phyloP scores from a whole-genome alignment of 2,329 filamentous ascomycete genomes.

The Colletotrichum sp. region DNA sequence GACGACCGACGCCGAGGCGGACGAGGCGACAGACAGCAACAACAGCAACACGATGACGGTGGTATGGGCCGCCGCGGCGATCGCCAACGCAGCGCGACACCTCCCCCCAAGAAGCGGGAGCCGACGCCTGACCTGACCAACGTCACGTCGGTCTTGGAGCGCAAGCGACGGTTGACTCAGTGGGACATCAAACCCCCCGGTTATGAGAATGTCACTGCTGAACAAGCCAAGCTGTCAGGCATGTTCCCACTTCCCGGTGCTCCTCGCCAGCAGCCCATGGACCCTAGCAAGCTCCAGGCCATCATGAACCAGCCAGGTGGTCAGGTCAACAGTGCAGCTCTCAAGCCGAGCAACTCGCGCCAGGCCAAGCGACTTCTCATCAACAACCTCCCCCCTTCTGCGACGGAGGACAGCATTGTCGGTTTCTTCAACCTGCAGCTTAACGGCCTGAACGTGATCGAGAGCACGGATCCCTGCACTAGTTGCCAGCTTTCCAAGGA shows the following conservation, averaged over 20 bases:
- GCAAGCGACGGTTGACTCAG: slow-evolving; percentile 92
- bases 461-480: slow-evolving; percentile 82
- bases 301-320: slow-evolving; percentile 91
- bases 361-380: slow-evolving; percentile 93
- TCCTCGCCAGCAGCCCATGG: slow-evolving; percentile 93
- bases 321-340: slow-evolving; percentile 72
- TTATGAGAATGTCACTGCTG: slow-evolving; percentile 97
- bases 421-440: slow-evolving; percentile 96
- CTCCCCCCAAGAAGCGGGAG: slow-evolving; percentile 88
- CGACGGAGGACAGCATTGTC: slow-evolving; percentile 77
- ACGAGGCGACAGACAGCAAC: slow-evolving; percentile 42
- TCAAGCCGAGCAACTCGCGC: slow-evolving; percentile 91
- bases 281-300: slow-evolving; percentile 89
- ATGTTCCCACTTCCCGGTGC: slow-evolving; percentile 99
- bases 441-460: slow-evolving; percentile 93
- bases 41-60: slow-evolving; percentile 32
- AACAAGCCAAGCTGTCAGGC: slow-evolving; percentile 97
- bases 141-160: slow-evolving; percentile 79
- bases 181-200: slow-evolving; percentile 99
- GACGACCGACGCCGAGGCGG: slow-evolving; percentile 58
- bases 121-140: slow-evolving; percentile 95
- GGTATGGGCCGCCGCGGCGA: slow-evolving; percentile 52
- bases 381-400: slow-evolving; percentile 76
- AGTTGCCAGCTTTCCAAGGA: slow-evolving; percentile 84
- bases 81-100: slow-evolving; percentile 75